A percentile compares a stretch with the other conserved stretches of the same genome.
These are phyloP conservation scores for Metschnikowia baotianmanensis DNA, from an alignment of 805 yeast genomes.

Conservation along the genomic window DNA sequence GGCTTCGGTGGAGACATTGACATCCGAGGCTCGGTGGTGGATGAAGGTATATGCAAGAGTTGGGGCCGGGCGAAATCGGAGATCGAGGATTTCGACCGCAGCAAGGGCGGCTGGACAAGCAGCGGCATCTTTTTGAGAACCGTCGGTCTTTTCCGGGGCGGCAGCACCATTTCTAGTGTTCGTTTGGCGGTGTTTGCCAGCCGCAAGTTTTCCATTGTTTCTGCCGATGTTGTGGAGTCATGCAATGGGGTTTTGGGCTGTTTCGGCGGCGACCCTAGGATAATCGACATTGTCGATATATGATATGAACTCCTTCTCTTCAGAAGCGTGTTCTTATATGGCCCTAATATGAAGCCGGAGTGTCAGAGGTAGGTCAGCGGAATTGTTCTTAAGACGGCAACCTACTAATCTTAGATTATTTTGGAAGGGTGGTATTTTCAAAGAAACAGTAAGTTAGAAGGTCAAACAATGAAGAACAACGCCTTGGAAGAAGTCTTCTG, in stretches of 20 bases:
- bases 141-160: conserved; percentile 12
- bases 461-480: no score
- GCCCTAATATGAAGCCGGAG: no score
- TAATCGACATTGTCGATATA: no score
- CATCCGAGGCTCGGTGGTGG: conserved; percentile 5
- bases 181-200: conserved; percentile 12
- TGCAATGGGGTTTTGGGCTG: conserved; percentile 18
- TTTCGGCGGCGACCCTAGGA: conserved; percentile 12
- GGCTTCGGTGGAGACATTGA: conserved; percentile 21
- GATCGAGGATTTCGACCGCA: conserved; percentile 17
- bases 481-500: no score
- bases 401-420: no score
- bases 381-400: no score
- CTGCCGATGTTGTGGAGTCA: conserved; percentile 15
- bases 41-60: conserved; percentile 7
- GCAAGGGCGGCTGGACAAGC: conserved; percentile 6
- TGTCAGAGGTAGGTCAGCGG: neutral
- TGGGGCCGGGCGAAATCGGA: conserved; percentile 17
- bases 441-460: no score
- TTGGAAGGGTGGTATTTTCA: no score
- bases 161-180: conserved; percentile 11
- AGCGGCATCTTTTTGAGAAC: conserved; percentile 10
- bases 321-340: no score
- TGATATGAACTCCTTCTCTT: no score
- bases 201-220: conserved; percentile 14